Conservation (phyloP, 2,329 filamentous ascomycete genomes). For the Rutstroemia sp. region DNA sequence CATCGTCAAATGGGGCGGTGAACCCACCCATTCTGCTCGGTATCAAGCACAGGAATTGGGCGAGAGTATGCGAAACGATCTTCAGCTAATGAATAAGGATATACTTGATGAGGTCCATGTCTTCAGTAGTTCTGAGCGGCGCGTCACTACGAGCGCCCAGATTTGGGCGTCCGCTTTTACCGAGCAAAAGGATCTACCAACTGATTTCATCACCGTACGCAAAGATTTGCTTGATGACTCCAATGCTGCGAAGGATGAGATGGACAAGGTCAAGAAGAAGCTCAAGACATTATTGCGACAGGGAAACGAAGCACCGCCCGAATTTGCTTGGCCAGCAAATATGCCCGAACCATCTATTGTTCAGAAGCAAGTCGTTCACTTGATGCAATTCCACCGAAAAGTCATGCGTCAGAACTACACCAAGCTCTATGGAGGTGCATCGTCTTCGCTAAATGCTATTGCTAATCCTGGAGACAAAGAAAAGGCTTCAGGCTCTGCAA, state of each 20-base stretch:
- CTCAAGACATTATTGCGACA: constrained; percentile 86
- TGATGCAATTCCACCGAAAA: constrained; percentile 95
- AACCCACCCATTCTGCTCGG: constrained; percentile 92
- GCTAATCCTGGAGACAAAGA: constrained; percentile 39
- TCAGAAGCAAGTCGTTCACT: constrained; percentile 80
- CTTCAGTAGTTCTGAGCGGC: constrained; percentile 90
- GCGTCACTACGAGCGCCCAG: constrained; percentile 91
- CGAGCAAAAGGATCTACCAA: constrained; percentile 74
- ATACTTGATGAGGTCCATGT: constrained; percentile 88
- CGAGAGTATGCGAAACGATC: constrained; percentile 90
- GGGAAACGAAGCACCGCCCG: constrained; percentile 85
- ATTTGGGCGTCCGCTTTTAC: constrained; percentile 91
- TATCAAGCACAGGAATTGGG: constrained; percentile 95
- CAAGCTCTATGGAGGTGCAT: constrained; percentile 63
- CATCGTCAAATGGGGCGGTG: constrained; percentile 98
- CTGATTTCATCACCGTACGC: constrained; percentile 81
- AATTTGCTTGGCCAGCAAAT: constrained; percentile 97
- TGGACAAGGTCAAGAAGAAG: constrained; percentile 99
- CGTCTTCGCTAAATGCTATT: constrained; percentile 53
- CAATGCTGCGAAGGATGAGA: constrained; percentile 96
- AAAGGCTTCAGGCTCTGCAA: constrained; percentile 31
- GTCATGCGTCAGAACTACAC: constrained; percentile 94
- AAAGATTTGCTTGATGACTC: constrained; percentile 96
- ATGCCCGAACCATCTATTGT: constrained; percentile 93
- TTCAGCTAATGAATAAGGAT: constrained; percentile 86